A percentile compares a stretch with the other conserved stretches of the same genome.
phyloP scores from a whole-genome alignment of 805 yeast genomes.

The Sungouiozyma intestinalis region DNA sequence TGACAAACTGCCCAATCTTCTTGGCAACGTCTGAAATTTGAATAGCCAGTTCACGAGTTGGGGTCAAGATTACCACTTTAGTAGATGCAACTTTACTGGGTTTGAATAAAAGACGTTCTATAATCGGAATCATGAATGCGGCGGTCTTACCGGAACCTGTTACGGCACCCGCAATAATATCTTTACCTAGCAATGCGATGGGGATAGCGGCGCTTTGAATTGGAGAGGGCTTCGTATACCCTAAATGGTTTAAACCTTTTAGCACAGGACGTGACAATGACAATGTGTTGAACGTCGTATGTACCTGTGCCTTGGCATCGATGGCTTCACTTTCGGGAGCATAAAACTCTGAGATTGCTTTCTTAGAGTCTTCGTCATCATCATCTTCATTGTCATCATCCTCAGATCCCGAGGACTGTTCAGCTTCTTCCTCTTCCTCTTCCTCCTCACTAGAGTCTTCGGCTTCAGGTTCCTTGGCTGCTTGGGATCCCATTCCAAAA shows the following conservation, averaged over 20 bases:
- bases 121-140: constrained; percentile 91
- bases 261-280: constrained; percentile 84
- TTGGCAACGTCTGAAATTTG: constrained; percentile 93
- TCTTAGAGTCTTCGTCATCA: constrained; percentile 40
- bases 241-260: constrained; percentile 70
- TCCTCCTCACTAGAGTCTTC: constrained; percentile 14
- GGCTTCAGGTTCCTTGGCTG: constrained; percentile 24
- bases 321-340: constrained; percentile 47
- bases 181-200: constrained; percentile 85
- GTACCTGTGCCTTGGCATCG: constrained; percentile 41
- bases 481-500: constrained; percentile 30
- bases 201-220: constrained; percentile 93
- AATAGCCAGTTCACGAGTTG: constrained; percentile 96
- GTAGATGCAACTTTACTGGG: constrained; percentile 82
- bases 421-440: constrained; percentile 26
- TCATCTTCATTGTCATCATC: constrained; percentile 18
- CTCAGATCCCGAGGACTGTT: constrained; percentile 11
- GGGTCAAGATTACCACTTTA: constrained; percentile 82
- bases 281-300: constrained; percentile 61
- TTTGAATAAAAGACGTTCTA: constrained; percentile 83
- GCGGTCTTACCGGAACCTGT: constrained; percentile 99
- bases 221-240: constrained; percentile 84
- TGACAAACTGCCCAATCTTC: constrained; percentile 67
- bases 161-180: constrained; percentile 97
- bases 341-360: constrained; percentile 72